A percentile compares a stretch with the other conserved stretches of the same genome.
Conservation (phyloP, 768 basidiomycete species). For the Candolleomyces aberdarensis region DNA sequence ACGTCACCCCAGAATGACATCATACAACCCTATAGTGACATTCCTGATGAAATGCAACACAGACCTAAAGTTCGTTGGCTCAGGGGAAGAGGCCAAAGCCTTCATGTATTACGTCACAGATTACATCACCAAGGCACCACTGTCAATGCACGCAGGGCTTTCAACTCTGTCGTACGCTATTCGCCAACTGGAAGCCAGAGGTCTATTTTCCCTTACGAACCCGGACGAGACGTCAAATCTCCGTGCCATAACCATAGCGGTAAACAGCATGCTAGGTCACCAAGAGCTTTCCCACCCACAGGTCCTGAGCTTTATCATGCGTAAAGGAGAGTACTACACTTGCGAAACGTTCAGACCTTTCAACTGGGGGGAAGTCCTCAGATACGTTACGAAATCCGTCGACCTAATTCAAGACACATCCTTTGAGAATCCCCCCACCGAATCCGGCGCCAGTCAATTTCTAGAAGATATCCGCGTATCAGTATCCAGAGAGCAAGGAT, state of each 20-base stretch:
- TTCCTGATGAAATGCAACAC: neutral
- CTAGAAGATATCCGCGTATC: no score
- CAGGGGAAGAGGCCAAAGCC: no score
- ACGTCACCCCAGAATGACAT: neutral
- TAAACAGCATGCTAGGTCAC: constrained; percentile 7
- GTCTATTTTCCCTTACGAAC: no score
- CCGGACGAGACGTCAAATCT: no score
- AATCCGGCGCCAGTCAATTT: no score
- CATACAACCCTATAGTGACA: neutral
- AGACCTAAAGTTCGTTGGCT: no score
- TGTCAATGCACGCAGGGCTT: constrained; percentile 4
- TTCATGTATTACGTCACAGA: neutral
- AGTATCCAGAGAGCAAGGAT: no score
- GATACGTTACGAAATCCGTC: no score
- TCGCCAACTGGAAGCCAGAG: no score
- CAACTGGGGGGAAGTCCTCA: neutral
- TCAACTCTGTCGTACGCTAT: neutral
- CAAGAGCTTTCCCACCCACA: constrained; percentile 28
- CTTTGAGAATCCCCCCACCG: no score
- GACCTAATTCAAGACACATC: no score
- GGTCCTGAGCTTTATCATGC: constrained; percentile 24
- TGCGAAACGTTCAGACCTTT: neutral
- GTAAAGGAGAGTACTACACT: constrained; percentile 9
- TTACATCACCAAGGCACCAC: constrained; percentile 8
- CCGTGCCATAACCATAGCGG: no score